These are phyloP conservation scores for Psophocarpus tetragonolobus DNA, from an alignment of 306 rosid genomes.

Conservation along the genomic window DNA sequence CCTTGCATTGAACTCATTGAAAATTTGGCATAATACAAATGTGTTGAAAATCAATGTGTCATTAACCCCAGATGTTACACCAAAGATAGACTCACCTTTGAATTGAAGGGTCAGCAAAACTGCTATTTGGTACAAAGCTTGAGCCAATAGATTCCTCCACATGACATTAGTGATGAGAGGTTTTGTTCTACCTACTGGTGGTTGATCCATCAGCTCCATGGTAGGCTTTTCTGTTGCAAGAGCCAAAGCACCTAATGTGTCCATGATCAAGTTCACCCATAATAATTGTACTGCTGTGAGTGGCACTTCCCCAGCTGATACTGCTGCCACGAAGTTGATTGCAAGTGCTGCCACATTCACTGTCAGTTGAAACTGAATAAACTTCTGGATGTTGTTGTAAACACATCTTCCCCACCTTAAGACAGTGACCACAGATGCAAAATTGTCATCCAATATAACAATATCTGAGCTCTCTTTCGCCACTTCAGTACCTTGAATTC, in stretches of 20 bases:
- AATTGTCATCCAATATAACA: slow-evolving; percentile 38
- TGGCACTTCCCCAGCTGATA: slow-evolving; percentile 36
- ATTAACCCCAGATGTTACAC: slow-evolving; percentile 29
- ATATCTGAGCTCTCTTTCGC: slow-evolving; percentile 42
- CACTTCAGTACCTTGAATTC: slow-evolving; percentile 41
- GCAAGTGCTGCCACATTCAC: slow-evolving; percentile 37
- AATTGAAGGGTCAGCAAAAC: slow-evolving; percentile 31
- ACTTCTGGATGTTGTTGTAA: slow-evolving; percentile 36
- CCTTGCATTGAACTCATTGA: slow-evolving; percentile 40
- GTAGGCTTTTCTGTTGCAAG: slow-evolving; percentile 38
- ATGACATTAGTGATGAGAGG: slow-evolving; percentile 38
- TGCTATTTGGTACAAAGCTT: slow-evolving; percentile 29
- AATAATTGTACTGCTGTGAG: slow-evolving; percentile 31
- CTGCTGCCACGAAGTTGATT: slow-evolving; percentile 33
- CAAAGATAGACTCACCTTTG: slow-evolving; percentile 35
- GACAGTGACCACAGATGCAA: slow-evolving; percentile 27
- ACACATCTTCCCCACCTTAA: too few relatives aligned
- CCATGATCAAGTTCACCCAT: slow-evolving; percentile 42
- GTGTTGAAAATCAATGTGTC: slow-evolving; percentile 41
- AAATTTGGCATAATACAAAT: slow-evolving; percentile 44
- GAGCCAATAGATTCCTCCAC: slow-evolving; percentile 38
- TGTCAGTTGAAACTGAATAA: slow-evolving; percentile 36
- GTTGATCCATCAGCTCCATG: slow-evolving; percentile 25
- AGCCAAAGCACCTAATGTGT: slow-evolving; percentile 38
- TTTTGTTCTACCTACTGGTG: slow-evolving; percentile 32